Percentiles rank a stretch among this genome's conserved stretches.
Conservation (phyloP, 139 green algal genomes). For the Pleodorina starrii region DNA sequence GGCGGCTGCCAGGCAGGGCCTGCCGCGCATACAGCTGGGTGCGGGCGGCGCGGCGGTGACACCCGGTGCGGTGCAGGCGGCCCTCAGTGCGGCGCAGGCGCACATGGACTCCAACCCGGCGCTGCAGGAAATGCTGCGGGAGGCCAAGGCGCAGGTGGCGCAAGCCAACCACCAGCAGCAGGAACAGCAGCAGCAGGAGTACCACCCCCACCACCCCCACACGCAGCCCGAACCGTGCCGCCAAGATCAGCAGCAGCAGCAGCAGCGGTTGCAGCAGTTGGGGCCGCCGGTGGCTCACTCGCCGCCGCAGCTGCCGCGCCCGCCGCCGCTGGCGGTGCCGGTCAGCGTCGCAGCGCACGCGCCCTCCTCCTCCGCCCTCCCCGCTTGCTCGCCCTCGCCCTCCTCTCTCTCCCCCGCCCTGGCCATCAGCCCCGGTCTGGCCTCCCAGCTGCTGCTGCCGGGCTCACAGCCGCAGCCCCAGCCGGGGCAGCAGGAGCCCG, state of each 20-base stretch:
- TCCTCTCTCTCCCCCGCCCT: background rate
- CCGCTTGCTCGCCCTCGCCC: background rate
- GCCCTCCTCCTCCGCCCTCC: background rate
- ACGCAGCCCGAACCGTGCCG: background rate
- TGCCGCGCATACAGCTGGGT: background rate
- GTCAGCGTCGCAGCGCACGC: no score
- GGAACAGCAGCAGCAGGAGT: no score
- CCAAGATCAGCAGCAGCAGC: background rate
- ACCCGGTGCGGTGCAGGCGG: background rate
- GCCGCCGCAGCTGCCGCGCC: no score
- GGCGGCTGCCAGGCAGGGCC: slow-evolving; percentile 17
- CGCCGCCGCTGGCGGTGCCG: no score
- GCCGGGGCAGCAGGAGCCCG: background rate
- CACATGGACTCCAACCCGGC: slow-evolving; percentile 19
- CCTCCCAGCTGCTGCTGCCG: background rate
- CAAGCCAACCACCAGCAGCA: background rate
- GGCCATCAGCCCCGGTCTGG: background rate
- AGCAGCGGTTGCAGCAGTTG: no score
- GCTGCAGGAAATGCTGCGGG: slow-evolving; percentile 43
- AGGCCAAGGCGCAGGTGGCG: slow-evolving; percentile 11
- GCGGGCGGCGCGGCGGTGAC: background rate
- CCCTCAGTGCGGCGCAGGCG: slow-evolving; percentile 7
- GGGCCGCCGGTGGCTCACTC: no score
- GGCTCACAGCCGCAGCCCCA: background rate
- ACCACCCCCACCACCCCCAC: no score